Evolutionary conservation across 805 yeast genomes (phyloP).

Genomic region (Candida hispaniensis): DNA sequence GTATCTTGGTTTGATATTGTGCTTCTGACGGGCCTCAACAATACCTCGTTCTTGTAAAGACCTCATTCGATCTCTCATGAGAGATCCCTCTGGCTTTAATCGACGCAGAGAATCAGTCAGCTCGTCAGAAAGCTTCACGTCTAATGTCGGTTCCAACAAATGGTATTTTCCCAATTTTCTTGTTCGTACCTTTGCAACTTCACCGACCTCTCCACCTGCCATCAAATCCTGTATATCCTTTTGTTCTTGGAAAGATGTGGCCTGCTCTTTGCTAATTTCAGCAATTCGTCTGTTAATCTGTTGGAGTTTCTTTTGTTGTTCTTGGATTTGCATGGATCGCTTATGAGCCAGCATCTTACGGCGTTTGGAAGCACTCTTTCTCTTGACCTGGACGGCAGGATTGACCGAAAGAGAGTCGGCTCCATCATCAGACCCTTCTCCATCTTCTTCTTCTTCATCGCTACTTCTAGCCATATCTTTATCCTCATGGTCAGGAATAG

Average conservation of each 20-base stretch:
- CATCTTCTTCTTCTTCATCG: conserved; percentile 26
- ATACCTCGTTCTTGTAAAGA: conserved; percentile 75
- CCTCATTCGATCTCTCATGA: conserved; percentile 71
- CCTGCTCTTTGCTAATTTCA: conserved; percentile 41
- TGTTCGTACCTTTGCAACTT: conserved; percentile 29
- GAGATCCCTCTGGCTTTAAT: conserved; percentile 82
- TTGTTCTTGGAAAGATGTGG: conserved; percentile 20
- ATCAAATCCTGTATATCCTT: conserved; percentile 17
- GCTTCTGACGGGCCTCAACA: conserved; percentile 73
- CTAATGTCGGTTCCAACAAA: conserved; percentile 39
- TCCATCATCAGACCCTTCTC: conserved; percentile 29
- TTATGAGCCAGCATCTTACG: conserved; percentile 56
- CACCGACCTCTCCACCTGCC: conserved; percentile 21
- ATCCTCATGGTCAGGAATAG: conserved; percentile 31
- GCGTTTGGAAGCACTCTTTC: conserved; percentile 69
- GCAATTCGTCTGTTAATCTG: conserved; percentile 48
- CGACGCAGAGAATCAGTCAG: conserved; percentile 73
- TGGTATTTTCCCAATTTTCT: conserved; percentile 37
- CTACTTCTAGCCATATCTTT: conserved; percentile 18
- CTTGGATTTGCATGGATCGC: conserved; percentile 34
- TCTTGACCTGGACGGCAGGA: conserved; percentile 53
- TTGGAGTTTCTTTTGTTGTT: conserved; percentile 34
- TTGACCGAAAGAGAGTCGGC: conserved; percentile 49
- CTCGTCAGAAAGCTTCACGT: conserved; percentile 83
- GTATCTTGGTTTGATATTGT: conserved; percentile 53